Base-by-base conservation (phyloP, 2,329 filamentous ascomycete species). In the Knufia fluminis region DNA sequence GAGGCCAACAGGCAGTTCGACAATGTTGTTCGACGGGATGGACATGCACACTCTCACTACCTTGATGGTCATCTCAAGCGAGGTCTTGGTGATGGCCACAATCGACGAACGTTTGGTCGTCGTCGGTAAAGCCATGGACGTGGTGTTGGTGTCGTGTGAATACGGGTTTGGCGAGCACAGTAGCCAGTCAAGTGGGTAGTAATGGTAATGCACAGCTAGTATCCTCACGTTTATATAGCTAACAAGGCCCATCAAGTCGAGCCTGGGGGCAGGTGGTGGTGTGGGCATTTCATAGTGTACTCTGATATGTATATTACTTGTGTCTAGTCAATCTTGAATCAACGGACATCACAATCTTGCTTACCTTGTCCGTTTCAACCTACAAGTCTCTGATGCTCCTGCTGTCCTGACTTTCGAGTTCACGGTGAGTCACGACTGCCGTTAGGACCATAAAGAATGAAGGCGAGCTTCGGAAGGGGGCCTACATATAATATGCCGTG, bases 21-120 rank as follows among this genome's bases (percentile, higher is more conserved):
- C 12, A 19, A 47, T 23, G 50, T 54, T 26, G 54, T 51, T 22
- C 49, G 50, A 46, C 49, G 38, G 8, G 32, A 26, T 20, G 49
- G 51, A 9, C 22, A 28, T 7, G 38, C 50, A 20, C 38, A 16
- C 10, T 38, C 49, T 36, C 47, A 40, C 28, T 42, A 28, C 28
- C 48, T 48, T 28, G 45, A 53, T 26, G 49, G 49, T 19, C 42
- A 46, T 38, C 28, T 52, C n/a, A 51, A 48, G 39, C 48, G 53
- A 14, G 48, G 40, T 23, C 39, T 56, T 14, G 54, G 54, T 35
- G 53, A 55, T 39, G 49, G 51, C 3, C 7, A 31, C 8, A 10
- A 35, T 14, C 28, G 33, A 24, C 44, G 44, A 36, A 35, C 31
- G 3, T 46, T 46, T 26, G 44, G 44, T 39, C 44, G 44, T 31